A percentile compares a stretch with the other conserved stretches of the same genome.
Conservation (phyloP, 2,329 filamentous ascomycete genomes). For the Sphaerostilbella broomeana region DNA sequence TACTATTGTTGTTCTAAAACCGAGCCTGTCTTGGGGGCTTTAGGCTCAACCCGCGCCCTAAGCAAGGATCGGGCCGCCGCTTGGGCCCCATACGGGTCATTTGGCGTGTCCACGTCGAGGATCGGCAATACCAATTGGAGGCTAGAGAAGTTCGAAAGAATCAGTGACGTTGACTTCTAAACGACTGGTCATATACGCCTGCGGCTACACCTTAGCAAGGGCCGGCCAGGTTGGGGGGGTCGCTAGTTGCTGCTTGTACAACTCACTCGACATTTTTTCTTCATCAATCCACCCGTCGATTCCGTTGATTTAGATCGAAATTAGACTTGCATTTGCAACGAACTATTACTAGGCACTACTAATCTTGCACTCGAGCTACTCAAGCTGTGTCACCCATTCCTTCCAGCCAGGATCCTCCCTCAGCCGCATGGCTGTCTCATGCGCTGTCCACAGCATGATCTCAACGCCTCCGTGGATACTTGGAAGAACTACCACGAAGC, state of each 20-base stretch:
- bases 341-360: too few relatives aligned
- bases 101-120: neutral
- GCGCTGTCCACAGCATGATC: conserved; percentile 12
- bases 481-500: conserved; percentile 10
- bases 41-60: conserved; percentile 9
- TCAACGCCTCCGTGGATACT: conserved; percentile 11
- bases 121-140: neutral
- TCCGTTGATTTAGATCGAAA: too few relatives aligned
- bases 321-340: too few relatives aligned
- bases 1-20: neutral
- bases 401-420: conserved; percentile 9
- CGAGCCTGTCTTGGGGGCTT: too few relatives aligned
- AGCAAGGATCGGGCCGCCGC: conserved; percentile 8
- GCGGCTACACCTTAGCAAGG: neutral
- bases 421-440: conserved; percentile 9
- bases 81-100: neutral
- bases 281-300: conserved; percentile 1
- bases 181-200: conserved; percentile 7
- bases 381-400: conserved; percentile 13
- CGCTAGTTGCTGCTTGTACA: conserved; percentile 1
- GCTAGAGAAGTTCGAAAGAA: neutral
- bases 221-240: neutral
- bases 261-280: conserved; percentile 1
- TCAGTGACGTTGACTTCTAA: neutral
- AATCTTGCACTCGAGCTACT: too few relatives aligned